Base-by-base conservation (phyloP, 305 asterid genomes). In the Petunia hybrid region DNA sequence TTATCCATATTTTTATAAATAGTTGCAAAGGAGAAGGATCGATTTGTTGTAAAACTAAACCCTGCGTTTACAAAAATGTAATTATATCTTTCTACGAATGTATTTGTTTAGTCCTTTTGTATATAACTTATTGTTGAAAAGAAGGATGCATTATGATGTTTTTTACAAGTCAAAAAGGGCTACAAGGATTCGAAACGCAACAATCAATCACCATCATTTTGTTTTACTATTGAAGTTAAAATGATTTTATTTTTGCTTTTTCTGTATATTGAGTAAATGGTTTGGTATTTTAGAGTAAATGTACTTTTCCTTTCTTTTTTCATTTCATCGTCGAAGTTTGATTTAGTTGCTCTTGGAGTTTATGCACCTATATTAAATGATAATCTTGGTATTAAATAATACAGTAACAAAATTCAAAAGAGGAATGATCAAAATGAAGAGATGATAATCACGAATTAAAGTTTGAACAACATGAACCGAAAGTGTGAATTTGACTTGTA, bases 191-290 rank as follows among this genome's bases (percentile, higher is more conserved):
- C 78, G 31, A 71, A 71, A 35, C 12, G 35, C 62, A 71, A 35
- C 78, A 73, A 73, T 45, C 46, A 73, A 73, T 51, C 62, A 35
- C 45, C 43, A 73, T 73, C 78, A 73, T 48, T 73, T 73, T 51
- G 35, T 48, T 73, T 73, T 51, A 73, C 63, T 12, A 73, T 73
- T 6, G 36, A 42, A 6, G 35, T 35, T 48, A 71, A 71, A 73
- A 31, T 48, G 12, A 48, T 12, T 5, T 0, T 5, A 43, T 5
- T 35, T 73, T 69, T 65, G 51, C 35, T n/a, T 2, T 68, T 8
- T 68, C 2, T 68, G 3, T n/a, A 4, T 62, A 62, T 43, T 68
- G 6, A 68, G n/a, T 68, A 68, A 68, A 68, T 42, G 2, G 14
- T 43, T 43, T 51, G 35, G 36, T 48, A 73, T 73, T 51, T 73